Evolutionary conservation across 768 basidiomycete species (phyloP), one percentile per base, ranked within the genome.

Genomic region (Amanita polypyramis): DNA sequence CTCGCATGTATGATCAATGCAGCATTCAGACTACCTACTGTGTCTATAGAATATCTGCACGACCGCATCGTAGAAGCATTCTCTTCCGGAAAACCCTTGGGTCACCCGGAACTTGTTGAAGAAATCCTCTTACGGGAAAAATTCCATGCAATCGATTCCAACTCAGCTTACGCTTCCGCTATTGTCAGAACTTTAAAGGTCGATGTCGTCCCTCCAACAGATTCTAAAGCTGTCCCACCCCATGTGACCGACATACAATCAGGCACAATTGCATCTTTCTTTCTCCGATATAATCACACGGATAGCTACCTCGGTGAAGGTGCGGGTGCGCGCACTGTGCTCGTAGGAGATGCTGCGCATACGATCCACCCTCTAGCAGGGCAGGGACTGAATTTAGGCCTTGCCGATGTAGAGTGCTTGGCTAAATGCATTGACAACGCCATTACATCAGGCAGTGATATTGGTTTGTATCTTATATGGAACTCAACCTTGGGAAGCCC

Each of bases 271-370:
- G 94, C 95, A 0, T 89, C 89, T 1, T 99, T 98, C 68, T 95
- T 96, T 1, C 68, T 98, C 4, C 76, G 81, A 23, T 84, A 88
- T 52, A 86, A 77, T 41, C 96, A 98, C 55, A 85, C 89, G 1
- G 88, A 93, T 32, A 63, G 74, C 0, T 98, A 99, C 62, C 68
- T 94, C 37, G 91, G 93, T 12, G 82, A 82, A 58, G 80, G 78
- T 0, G 49, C 53, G 27, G 75, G 79, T 4, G 62, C 68, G 2
- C 76, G 95, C 3, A 94, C 89, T 0, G 93, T 84, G 2, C 79
- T 98, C 6, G 77, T 98, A 1, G 96, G 96, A 2, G 96, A 99
- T 64, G 94, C 95, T 1, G 96, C 94, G 14, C 96, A 98, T 59
- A 90, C 89, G 0, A 70, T 92, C 1, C 95, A 98, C 59, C 95